Evolutionary conservation across 805 yeast species (phyloP), one percentile per base, ranked within the genome.

Genomic region (Jamesozyma jinghongensis): DNA sequence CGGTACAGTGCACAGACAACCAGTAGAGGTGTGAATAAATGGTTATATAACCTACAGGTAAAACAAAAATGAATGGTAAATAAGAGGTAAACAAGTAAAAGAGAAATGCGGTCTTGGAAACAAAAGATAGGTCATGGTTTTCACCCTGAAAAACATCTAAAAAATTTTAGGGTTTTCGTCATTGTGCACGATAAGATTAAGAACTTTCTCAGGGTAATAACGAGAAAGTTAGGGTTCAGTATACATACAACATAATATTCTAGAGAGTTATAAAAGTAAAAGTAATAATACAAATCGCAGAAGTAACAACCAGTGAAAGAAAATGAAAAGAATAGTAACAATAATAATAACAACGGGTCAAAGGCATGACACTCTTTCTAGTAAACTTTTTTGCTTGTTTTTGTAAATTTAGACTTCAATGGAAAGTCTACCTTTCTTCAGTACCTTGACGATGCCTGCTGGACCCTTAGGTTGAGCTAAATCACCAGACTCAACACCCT

Each of bases 401-500:
- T 13, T 29, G 19, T 18, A 5, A 22, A 10, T 29, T 14, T 29
- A 35, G 12, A 32, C 61, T 47, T 53, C 60, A 19, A 58, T 49
- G n/a, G 48, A 46, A 32, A 45, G 43, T 40, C 56, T 54, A 34
- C 56, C 44, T 34, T 51, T 56, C 47, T 46, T 48, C 36, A 37
- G 44, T 22, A 44, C 53, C 42, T 48, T 60, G 48, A 61, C 48
- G 14, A 58, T 45, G 28, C 60, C 61, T 10, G 66, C 50, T 14
- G 95, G 81, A 37, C 95, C 95, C 69, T 86, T 86, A 61, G 94
- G 94, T 66, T 85, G 94, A 35, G 73, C 61, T 49, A 86, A 81
- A 38, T 75, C 81, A 37, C 85, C 94, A n/a, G 76, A 61, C 45
- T 74, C 77, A 46, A 86, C 94, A 49, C 94, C 94, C 62, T 77